phyloP scores from a whole-genome alignment of 83 land plant genomes.

The Picea engelmannii region DNA sequence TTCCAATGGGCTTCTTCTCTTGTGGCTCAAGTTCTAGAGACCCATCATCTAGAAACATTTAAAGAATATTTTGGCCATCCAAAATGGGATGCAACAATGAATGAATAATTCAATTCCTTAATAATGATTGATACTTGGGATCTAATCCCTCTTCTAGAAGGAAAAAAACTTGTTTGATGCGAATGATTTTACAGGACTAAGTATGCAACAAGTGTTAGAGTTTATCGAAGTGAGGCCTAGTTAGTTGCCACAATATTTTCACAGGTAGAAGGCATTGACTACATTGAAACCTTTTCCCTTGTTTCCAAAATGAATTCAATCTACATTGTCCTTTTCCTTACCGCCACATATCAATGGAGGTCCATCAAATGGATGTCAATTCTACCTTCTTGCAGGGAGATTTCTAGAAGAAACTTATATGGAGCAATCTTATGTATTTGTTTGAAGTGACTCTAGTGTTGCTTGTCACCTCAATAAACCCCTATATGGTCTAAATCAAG shows the following conservation, averaged over 20 bases:
- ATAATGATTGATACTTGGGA: no score
- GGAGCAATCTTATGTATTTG: background rate
- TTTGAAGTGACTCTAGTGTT: background rate
- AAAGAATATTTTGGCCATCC: no score
- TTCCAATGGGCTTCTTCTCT: no score
- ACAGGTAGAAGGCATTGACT: background rate
- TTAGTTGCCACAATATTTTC: background rate
- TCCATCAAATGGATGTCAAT: background rate
- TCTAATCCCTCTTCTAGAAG: no score
- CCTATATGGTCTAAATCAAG: background rate
- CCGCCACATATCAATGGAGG: background rate
- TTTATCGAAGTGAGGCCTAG: background rate
- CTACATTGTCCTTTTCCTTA: background rate
- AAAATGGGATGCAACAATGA: no score
- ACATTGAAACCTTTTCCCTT: no score
- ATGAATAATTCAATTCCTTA: no score
- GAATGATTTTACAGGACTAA: background rate
- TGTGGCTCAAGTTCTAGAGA: no score
- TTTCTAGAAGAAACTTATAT: background rate
- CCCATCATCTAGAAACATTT: no score
- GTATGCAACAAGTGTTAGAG: background rate
- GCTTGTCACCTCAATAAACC: background rate
- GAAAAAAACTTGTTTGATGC: background rate
- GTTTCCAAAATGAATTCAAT: background rate
- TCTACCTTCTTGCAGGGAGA: background rate